A percentile compares a stretch with the other conserved stretches of the same genome.
Evolutionary conservation across 176 grass and related monocot genomes (phyloP).

Genomic region (Aegilops longissima): DNA sequence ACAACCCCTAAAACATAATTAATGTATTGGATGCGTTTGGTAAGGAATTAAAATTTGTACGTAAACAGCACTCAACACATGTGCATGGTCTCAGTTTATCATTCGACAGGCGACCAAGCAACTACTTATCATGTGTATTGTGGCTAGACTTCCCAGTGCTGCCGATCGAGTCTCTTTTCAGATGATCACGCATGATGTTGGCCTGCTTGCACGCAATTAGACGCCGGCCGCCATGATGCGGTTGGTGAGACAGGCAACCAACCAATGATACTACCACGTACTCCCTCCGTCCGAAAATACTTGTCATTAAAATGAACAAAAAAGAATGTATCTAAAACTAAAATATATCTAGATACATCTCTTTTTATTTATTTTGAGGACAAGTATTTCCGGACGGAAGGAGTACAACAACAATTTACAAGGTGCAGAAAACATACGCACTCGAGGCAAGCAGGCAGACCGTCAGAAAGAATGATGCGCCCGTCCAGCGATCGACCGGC

Average conservation of each 20-base stretch:
- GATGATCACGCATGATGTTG: constrained; percentile 43
- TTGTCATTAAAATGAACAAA: too few species aligned
- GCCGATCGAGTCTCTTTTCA: neutral
- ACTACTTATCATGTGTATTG: neutral
- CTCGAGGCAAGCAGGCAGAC: neutral
- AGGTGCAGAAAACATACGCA: neutral
- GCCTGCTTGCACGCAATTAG: constrained; percentile 38
- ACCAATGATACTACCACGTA: too few species aligned
- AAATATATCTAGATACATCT: too few species aligned
- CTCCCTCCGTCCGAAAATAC: too few species aligned
- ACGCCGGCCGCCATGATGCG: constrained; percentile 1
- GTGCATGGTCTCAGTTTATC: neutral
- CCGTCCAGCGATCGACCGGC: neutral
- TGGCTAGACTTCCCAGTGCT: neutral
- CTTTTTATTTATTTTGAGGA: too few species aligned
- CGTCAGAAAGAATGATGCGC: neutral
- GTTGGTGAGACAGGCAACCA: constrained; percentile 10
- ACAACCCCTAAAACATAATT: too few species aligned
- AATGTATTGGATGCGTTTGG: too few species aligned
- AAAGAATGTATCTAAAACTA: too few species aligned
- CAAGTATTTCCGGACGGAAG: too few species aligned
- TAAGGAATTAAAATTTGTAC: too few species aligned
- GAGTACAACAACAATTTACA: too few species aligned
- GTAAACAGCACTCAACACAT: too few species aligned
- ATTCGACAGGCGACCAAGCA: neutral